Evolutionary conservation across 1,139 yeast species (phyloP).

Genomic region (Hyphopichia fennica): DNA sequence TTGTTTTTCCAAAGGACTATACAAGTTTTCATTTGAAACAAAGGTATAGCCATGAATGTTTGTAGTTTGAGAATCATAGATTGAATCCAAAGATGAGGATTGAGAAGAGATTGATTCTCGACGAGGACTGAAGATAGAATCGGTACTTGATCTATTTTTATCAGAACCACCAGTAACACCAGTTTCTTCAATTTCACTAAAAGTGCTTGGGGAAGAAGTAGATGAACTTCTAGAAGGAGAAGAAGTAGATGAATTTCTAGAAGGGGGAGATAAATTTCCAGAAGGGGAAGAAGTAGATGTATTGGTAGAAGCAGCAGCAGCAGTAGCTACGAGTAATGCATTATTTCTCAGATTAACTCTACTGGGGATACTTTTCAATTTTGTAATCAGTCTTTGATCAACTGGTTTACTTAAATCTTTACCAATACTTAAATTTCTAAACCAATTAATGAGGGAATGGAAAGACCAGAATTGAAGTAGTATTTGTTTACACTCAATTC

Average conservation of each 20-base stretch:
- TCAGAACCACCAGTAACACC: too few relatives aligned
- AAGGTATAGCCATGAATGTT: constrained; percentile 19
- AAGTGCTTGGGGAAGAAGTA: too few relatives aligned
- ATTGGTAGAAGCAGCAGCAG: constrained; percentile 19
- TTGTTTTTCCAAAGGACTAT: constrained; percentile 32
- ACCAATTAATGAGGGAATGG: constrained; percentile 42
- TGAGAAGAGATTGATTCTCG: constrained; percentile 3
- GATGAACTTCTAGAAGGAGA: too few relatives aligned
- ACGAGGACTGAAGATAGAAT: constrained; percentile 4
- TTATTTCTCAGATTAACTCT: constrained; percentile 22
- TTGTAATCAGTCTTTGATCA: constrained; percentile 29
- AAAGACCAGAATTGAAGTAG: constrained; percentile 47
- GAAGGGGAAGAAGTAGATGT: not conserved
- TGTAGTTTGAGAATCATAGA: not conserved
- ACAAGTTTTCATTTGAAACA: constrained; percentile 23
- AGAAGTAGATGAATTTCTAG: too few relatives aligned
- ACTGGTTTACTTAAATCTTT: constrained; percentile 37
- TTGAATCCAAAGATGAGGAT: too few relatives aligned
- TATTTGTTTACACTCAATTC: constrained; percentile 43
- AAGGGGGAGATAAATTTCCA: too few relatives aligned
- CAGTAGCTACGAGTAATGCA: constrained; percentile 26
- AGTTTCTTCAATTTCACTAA: too few relatives aligned
- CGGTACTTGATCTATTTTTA: not conserved
- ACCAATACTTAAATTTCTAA: constrained; percentile 33
- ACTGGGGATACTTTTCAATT: constrained; percentile 34